These are phyloP conservation scores for Corylus heterophylla DNA, from an alignment of 306 rosid species.

Conservation along the genomic window DNA sequence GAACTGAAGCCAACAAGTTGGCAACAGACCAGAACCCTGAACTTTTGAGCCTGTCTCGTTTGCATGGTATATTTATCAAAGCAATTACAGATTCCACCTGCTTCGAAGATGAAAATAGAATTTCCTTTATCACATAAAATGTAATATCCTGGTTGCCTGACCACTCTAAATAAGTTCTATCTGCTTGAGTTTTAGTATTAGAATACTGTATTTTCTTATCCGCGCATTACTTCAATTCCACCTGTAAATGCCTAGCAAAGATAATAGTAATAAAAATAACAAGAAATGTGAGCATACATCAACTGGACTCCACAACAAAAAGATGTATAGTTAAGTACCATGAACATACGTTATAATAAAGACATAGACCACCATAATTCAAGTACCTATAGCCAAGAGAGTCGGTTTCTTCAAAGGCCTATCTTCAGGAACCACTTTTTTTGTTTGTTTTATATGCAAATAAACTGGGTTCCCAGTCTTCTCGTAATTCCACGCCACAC, in stretches of 20 bases:
- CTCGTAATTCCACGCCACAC: constrained; percentile 75
- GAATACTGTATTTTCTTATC: background rate
- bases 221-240: background rate
- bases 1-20: constrained; percentile 7
- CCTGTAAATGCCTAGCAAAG: background rate
- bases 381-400: constrained; percentile 75
- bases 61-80: background rate
- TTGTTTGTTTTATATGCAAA: constrained; percentile 72
- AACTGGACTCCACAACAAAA: background rate
- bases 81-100: background rate
- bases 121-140: background rate
- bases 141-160: background rate
- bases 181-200: background rate
- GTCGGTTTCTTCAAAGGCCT: constrained; percentile 92
- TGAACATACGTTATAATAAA: background rate
- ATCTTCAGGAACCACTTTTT: constrained; percentile 74
- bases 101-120: background rate
- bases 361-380: background rate
- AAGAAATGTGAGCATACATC: background rate
- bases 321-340: background rate
- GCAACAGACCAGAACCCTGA: background rate
- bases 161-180: background rate
- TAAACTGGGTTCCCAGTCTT: constrained; percentile 90
- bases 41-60: background rate
- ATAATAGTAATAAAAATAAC: background rate